Evolutionary conservation across 768 basidiomycete genomes (phyloP), one percentile per base, ranked within the genome.

Genomic region (Suillus tomentosus): DNA sequence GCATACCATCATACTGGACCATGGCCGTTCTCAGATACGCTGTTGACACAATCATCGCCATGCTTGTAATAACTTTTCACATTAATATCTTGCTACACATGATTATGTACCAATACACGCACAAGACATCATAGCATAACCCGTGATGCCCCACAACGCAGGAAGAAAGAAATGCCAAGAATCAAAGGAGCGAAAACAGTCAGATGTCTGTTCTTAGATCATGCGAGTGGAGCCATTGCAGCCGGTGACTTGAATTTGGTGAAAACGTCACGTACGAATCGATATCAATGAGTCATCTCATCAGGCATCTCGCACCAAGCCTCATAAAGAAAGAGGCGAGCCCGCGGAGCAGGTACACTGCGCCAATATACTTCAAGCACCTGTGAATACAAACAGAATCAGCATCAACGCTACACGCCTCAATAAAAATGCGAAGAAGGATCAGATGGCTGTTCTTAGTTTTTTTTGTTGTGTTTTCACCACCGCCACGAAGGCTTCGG

Each of bases 371-470:
- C 15, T 15, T 24, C 37, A 10, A 57, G 9, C 24, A 27, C 15
- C 56, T 57, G 15, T 27, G 15, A 3, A 40, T 40, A 57, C 22
- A 40, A 27, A n/a, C 6, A 27, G 15, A 57, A 57, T 57, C 39
- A 57, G 56, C 39, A 57, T 24, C 15, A 27, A 37, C n/a, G 11
- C 31, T n/a, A 37, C 9, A 24, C 8, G 9, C 39, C 17, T 24
- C 17, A 57, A 36, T 37, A 22, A 1, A 54, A 56, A 42, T 11
- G 62, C 45, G 14, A 65, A 63, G 40, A 9, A 19, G 54, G 56
- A 69, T 74, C 73, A 74, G 73, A 74, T 74, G 73, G 73, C 73
- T 73, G 73, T 74, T 74, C 73, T 74, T 74, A 74, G 74, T 74
- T 71, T 70, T 67, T n/a, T 22, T 54, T 61, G 22, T 37, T 42